Base-by-base conservation (phyloP, 1,284 basidiomycete genomes). In the Chalciporus sp. region DNA sequence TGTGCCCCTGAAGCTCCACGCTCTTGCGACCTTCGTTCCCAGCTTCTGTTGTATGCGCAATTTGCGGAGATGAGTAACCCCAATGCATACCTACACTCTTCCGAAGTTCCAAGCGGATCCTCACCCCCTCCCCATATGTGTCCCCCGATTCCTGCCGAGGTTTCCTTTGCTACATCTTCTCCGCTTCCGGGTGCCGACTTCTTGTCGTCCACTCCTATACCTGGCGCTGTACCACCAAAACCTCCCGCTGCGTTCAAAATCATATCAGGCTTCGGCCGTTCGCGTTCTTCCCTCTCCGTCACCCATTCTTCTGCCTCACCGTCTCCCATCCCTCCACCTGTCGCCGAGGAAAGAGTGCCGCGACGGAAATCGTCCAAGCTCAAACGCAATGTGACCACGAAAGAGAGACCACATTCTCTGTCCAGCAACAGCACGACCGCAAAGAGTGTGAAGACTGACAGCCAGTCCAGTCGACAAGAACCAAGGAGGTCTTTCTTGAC, bases 1-100 rank as follows among this genome's bases (percentile, higher is more conserved):
- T n/a, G n/a, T n/a, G n/a, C n/a, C n/a, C n/a, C n/a, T n/a, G 83
- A 88, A 45, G 91, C 92, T 0, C 83, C 90, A 12, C 81, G 86
- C 2, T 88, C 87, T 2, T 97, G 94, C 70, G 90, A 95, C 64
- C 78, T 95, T 28, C 88, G 90, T 49, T 81, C 88, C 2, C 90
- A 89, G 64, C 77, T 90, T 14, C 72, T 90, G 33, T 66, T 83
- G 44, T 88, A 88, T 57, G 87, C 86, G 0, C 84, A 88, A 56
- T 87, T 87, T 61, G 87, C 88, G 14, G 85, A 86, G 68, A 80
- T 80, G 57, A 82, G 83, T 17, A 82, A 78, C 58, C 74, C 82
- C 8, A 83, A 79, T 62, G 71, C 72, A 11, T 83, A 83, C 52
- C 73, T 75, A 37, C 80, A 82, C 50, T 77, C 82, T 11, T 68